phyloP scores from a whole-genome alignment of 176 grass and related monocot genomes.

The Carex scoparia region DNA sequence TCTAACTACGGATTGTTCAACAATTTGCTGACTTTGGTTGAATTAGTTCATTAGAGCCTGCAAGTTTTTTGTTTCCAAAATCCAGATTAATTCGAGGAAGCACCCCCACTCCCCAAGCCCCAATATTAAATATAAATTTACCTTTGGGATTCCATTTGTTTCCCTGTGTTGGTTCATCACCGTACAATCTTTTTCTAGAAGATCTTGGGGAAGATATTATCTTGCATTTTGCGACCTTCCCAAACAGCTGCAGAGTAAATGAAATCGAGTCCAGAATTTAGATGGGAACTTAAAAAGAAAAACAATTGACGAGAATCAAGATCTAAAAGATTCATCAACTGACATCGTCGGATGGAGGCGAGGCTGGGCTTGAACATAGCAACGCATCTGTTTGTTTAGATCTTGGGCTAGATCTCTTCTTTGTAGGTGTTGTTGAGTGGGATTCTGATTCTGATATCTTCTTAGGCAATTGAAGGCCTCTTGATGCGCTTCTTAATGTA shows the following conservation, averaged over 20 bases:
- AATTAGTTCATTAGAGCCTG: not conserved
- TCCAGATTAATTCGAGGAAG: not conserved
- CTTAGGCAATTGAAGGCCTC: conserved; percentile 7
- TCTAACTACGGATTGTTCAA: not conserved
- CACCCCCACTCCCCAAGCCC: not conserved
- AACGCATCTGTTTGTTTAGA: not conserved
- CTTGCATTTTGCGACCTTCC: conserved; percentile 28
- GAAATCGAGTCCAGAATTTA: conserved; percentile 29
- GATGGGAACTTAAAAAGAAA: not conserved
- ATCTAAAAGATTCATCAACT: conserved; percentile 5
- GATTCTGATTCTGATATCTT: conserved; percentile 21
- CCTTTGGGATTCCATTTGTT: conserved; percentile 65
- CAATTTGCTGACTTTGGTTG: not conserved
- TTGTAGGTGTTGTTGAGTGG: conserved; percentile 22
- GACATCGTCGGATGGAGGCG: conserved; percentile 29
- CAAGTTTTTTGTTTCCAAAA: not conserved
- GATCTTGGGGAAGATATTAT: conserved; percentile 62
- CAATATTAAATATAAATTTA: not conserved
- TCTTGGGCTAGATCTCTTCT: conserved; percentile 26
- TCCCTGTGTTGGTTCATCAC: conserved; percentile 37
- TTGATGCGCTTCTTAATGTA: conserved; percentile 55
- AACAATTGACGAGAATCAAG: not conserved
- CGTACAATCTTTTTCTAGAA: conserved; percentile 70
- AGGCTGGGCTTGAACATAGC: not conserved
- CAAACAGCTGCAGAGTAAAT: conserved; percentile 17